Base-by-base conservation (phyloP, 2,329 filamentous ascomycete genomes). In the Alternaria consortialis region DNA sequence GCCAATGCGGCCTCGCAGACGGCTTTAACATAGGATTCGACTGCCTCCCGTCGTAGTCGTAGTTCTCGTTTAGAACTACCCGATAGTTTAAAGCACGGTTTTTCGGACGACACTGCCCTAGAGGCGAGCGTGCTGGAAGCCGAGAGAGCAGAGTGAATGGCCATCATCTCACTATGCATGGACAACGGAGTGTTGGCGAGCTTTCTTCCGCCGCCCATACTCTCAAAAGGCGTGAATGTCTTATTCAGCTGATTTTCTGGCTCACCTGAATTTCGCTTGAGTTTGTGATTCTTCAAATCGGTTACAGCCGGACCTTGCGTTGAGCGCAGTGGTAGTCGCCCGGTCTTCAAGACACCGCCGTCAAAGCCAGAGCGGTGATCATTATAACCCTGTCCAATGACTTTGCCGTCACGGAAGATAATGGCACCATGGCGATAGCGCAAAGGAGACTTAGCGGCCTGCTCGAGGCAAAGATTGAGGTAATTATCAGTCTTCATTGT, bases 131-230 rank as follows among this genome's bases (percentile, higher is more conserved):
- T 80, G 65, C 77, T 80, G 53, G 81, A 83, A 53, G 80, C 76
- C 40, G 80, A 75, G 53, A 85, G 80, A 43, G 83, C 83, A 29
- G 81, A 82, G 67, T 83, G 80, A 69, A 86, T 84, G 29, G 84
- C 84, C 82, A 85, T 85, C 83, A 85, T 86, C 77, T 86, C 84
- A 4, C 81, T 82, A 66, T 86, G 84, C 82, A 86, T 84, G 15
- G 79, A 83, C 17, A 86, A 75, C 9, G 80, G 78, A 31, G 75
- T 75, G 63, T 83, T 83, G 54, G 78, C 76, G 32, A 77, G 71
- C 23, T 62, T 65, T 56, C 77, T 75, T 17, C 80, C 79, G 36
- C 80, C 79, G 27, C 76, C 72, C 36, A 72, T 69, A 58, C 69
- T 67, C 68, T 82, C 80, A 56, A 80, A 80, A 2, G 74, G 74